A percentile compares a stretch with the other conserved stretches of the same genome.
phyloP scores from a whole-genome alignment of 2,329 filamentous ascomycete genomes.

The Epichloe brachyelytri region DNA sequence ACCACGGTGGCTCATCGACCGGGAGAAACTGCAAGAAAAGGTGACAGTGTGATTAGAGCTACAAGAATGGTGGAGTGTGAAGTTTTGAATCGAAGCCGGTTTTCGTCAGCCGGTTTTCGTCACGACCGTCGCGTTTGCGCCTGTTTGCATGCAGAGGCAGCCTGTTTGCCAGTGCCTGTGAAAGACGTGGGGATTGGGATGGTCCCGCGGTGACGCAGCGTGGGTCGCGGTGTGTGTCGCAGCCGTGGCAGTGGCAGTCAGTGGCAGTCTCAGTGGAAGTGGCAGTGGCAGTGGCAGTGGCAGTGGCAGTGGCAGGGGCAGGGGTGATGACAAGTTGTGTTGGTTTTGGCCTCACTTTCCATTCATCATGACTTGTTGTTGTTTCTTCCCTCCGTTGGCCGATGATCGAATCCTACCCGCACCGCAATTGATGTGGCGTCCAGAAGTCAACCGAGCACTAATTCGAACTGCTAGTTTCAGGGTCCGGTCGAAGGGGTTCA shows the following conservation, averaged over 20 bases:
- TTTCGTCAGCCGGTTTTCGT: neutral
- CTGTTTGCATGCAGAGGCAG: neutral
- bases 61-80: neutral
- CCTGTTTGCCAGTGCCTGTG: neutral
- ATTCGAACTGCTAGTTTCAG: no score
- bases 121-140: neutral
- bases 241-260: neutral
- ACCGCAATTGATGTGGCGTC: no score
- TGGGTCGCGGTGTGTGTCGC: neutral
- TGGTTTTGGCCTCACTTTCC: no score
- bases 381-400: no score
- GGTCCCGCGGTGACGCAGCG: constrained; percentile 14
- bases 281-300: neutral
- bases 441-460: no score
- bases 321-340: neutral
- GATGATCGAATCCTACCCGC: no score
- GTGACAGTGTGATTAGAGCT: neutral
- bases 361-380: no score
- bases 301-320: neutral
- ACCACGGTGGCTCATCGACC: neutral
- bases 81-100: neutral
- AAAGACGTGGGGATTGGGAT: neutral
- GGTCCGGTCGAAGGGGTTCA: no score
- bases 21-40: no score
- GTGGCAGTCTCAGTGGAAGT: neutral